Evolutionary conservation across 192 early-diverging fungal genomes (phyloP), one percentile per base, ranked within the genome.

Genomic region (Podila clonocystis): DNA sequence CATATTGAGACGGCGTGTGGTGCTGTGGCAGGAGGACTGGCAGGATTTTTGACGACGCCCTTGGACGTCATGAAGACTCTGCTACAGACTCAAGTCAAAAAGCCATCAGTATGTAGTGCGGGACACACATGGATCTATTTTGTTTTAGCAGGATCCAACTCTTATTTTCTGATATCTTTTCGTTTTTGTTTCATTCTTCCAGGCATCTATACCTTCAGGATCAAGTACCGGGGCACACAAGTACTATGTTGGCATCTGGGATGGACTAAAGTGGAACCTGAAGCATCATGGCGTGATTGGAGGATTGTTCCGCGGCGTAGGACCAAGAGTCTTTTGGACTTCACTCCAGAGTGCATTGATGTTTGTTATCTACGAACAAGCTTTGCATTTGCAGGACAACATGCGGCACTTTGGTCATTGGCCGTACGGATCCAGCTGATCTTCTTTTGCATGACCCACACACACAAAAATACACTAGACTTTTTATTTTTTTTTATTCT

Each of bases 361-460:
- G 92, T 94, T 94, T 90, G 84, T 91, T n/a, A 78, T 93, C 45
- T 91, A 90, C 69, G 92, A 93, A 64, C 86, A 88, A 67, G 88
- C 86, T 24, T 61, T 89, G 6, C 74, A 83, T 48, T 50, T 89
- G 9, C 80, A 88, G 62, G 85, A 85, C 19, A 84, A 84, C 29
- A 68, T 80, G 77, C 70, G 77, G 34, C 66, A 73, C 24, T 68
- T 69, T 41, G 77, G 63, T 19, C 77, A 80, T 6, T 80, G 71
- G 67, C 70, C 77, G 9, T 80, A 73, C 50, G 75, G 69, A 33
- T 63, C 62, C 33, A 63, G 62, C 33, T 63, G 33, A 34, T 38
- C 34, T 31, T 63, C n/a, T 38, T 62, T 62, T 17, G 22, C 50
- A 22, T 55, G 5, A 22, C 1, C 22, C 20, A 6, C 22, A 6